phyloP scores from a whole-genome alignment of 345 rosid genomes.

The Hibiscus tridactylites region DNA sequence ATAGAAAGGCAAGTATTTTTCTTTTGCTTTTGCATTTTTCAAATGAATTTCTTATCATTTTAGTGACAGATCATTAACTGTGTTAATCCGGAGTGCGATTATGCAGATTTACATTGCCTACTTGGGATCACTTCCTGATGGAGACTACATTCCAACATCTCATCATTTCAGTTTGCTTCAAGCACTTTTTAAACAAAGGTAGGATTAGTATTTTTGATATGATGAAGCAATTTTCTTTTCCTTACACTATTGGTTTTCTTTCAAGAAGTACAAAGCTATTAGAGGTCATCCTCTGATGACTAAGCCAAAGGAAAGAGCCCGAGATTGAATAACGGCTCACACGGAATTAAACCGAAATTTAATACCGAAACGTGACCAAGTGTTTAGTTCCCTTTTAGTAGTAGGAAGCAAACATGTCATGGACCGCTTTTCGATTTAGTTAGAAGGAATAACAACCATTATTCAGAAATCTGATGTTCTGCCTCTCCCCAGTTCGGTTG shows the following conservation, averaged over 20 bases:
- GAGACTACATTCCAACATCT: slow-evolving; percentile 12
- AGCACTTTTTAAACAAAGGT: slow-evolving; percentile 13
- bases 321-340: no score
- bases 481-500: neutral
- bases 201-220: neutral
- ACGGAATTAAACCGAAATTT: no score
- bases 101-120: slow-evolving; percentile 31
- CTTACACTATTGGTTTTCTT: neutral
- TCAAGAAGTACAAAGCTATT: no score
- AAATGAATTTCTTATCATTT: neutral
- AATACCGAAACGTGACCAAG: no score
- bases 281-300: no score
- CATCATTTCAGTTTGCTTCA: slow-evolving; percentile 24
- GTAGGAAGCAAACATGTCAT: no score
- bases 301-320: no score
- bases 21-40: neutral
- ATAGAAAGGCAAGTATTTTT: slow-evolving; percentile 8
- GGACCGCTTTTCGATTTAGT: no score
- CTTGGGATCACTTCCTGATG: slow-evolving; percentile 33
- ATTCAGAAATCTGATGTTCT: neutral
- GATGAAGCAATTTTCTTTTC: neutral
- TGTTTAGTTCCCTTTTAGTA: no score
- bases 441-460: no score
- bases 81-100: neutral
- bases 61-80: neutral